Evolutionary conservation across 805 yeast genomes (phyloP), one percentile per base, ranked within the genome.

Genomic region (Isabelozyma pseudorhagii): DNA sequence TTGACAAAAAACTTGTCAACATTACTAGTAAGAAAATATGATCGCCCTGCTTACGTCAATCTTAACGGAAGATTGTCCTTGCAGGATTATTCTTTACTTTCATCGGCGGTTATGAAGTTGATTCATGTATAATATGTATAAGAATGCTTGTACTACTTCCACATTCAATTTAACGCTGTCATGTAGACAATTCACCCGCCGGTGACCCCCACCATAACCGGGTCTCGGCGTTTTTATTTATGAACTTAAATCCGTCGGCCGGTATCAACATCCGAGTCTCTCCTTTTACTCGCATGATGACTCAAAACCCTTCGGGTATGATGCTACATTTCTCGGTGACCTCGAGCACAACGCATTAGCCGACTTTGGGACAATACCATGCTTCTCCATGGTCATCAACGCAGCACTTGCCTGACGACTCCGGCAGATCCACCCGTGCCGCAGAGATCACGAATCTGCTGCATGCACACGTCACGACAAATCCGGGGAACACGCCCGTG

Each of bases 31-130:
- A 61, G 58, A 50, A 66, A 62, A 46, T 52, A 53, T 38, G 45
- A 51, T 10, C 51, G 61, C 36, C 75, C 75, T 3, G 53, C 66
- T 27, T 69, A 68, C 45, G 63, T 68, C 46, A 61, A 63, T 49
- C 49, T 68, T 25, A 68, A 63, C 46, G 73, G 72, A 31, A 13
- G 36, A 17, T 48, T 59, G 28, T 49, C 57, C 31, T 51, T 28
- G 8, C n/a, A 27, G 8, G 45, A 42, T 14, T 42, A 42, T 42
- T 31, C 38, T n/a, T 10, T n/a, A 8, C 36, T 31, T 31, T 9
- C 36, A 8, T 9, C 36, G 10, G 4, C 36, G 10, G 36, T 31
- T 9, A 13, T 31, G 10, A 31, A 31, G 36, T 31, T 31, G 4
- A 31, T 31, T 31, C 10, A 31, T 31, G 36, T 31, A 31, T 31